These are phyloP conservation scores for Hanseniaspora gamundiae DNA, from an alignment of 1,139 yeast species.

Conservation along the genomic window DNA sequence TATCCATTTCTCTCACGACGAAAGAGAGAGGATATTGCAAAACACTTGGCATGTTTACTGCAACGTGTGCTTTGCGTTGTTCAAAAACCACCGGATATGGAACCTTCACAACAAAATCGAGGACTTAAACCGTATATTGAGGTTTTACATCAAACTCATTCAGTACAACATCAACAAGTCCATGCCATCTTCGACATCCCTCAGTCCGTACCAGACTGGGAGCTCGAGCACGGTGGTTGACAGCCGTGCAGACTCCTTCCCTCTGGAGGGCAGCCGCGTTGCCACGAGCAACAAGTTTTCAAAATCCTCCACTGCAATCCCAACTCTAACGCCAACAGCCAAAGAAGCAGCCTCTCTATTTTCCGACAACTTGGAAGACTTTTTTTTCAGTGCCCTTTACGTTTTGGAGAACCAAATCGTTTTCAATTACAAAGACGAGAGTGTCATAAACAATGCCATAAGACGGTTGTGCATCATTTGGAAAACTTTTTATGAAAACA, in stretches of 20 bases:
- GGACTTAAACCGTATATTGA: conserved; percentile 26
- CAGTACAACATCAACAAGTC: not conserved
- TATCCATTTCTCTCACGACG: conserved; percentile 19
- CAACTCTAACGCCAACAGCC: not conserved
- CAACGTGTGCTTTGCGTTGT: conserved; percentile 19
- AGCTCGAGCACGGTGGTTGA: not conserved
- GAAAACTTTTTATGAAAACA: conserved; percentile 41
- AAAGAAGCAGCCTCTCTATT: conserved; percentile 14
- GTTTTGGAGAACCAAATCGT: conserved; percentile 31
- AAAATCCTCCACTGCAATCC: not conserved
- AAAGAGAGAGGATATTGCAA: conserved; percentile 20
- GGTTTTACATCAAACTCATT: conserved; percentile 17
- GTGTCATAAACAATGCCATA: conserved; percentile 22
- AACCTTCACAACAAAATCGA: conserved; percentile 26
- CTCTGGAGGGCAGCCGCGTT: too few relatives aligned
- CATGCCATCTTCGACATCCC: not conserved
- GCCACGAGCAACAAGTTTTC: not conserved
- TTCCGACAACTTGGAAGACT: conserved; percentile 34
- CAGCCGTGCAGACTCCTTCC: not conserved
- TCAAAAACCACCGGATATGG: conserved; percentile 22
- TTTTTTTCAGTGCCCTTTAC: conserved; percentile 33
- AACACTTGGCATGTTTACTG: conserved; percentile 25
- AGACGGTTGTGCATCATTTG: conserved; percentile 34
- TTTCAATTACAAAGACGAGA: conserved; percentile 20
- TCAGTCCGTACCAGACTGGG: too few relatives aligned